Conservation (phyloP, 1,139 yeast genomes). For the Scheffersomyces parashehatae region DNA sequence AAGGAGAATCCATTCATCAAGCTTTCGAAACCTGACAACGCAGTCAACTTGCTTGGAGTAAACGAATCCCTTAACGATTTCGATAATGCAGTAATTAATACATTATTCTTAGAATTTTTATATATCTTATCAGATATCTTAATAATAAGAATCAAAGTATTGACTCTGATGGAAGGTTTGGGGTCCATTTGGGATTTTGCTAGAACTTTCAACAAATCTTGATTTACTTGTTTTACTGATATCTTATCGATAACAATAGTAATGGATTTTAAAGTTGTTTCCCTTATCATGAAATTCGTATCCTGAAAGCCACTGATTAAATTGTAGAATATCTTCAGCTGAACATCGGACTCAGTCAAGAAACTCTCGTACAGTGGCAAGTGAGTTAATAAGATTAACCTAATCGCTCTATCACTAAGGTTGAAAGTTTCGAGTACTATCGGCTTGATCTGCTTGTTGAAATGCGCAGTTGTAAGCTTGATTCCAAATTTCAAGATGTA, state of each 20-base stretch:
- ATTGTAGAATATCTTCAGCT: constrained; percentile 66
- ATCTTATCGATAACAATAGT: constrained; percentile 65
- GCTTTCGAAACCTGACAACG: constrained; percentile 71
- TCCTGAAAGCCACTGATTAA: constrained; percentile 82
- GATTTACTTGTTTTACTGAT: constrained; percentile 79
- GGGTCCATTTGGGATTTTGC: constrained; percentile 90
- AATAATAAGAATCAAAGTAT: constrained; percentile 76
- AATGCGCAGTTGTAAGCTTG: constrained; percentile 38
- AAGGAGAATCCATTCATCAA: constrained; percentile 69
- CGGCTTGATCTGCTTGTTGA: constrained; percentile 57
- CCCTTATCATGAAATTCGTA: constrained; percentile 76
- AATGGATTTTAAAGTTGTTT: constrained; percentile 75
- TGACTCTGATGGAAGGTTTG: constrained; percentile 80
- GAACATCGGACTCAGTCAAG: constrained; percentile 62
- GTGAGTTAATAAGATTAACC: constrained; percentile 67
- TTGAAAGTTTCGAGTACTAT: constrained; percentile 62
- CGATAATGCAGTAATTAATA: constrained; percentile 82
- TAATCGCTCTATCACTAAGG: constrained; percentile 71
- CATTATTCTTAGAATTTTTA: constrained; percentile 60
- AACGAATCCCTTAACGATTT: constrained; percentile 82
- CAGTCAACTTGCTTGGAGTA: constrained; percentile 74
- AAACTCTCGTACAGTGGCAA: constrained; percentile 56
- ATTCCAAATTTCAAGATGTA: constrained; percentile 48
- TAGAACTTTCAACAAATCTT: constrained; percentile 74
- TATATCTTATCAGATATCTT: constrained; percentile 68